Base-by-base conservation (phyloP, 495 filamentous ascomycete genomes). In the Trichoderma orchidacearum region DNA sequence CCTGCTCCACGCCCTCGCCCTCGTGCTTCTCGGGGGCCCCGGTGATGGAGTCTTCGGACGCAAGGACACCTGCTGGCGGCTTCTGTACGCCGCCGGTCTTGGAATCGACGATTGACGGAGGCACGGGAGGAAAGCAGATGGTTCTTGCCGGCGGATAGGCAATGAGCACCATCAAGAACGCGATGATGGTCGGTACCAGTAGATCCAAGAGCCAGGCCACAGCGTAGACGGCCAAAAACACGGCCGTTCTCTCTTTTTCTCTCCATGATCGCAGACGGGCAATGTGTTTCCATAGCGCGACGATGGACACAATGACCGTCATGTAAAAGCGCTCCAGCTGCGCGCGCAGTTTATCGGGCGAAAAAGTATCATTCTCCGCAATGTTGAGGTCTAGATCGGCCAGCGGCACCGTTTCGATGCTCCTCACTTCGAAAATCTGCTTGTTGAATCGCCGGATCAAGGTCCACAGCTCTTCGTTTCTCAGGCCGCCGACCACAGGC, bases 261-360 rank as follows among this genome's bases (percentile, higher is more conserved):
- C 79, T 71, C 90, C 90, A 95, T 9, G 87, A 92, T 15, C 90
- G 79, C 23, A 95, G 66, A 5, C 89, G 73, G 1, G 77, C 84
- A 60, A 91, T 78, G 62, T 95, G 90, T 56, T 90, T 88, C 9
- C 75, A 79, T 45, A 83, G 76, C 0, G 74, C 78, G 13, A 86
- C 74, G 50, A 89, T 18, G 1, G 85, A 82, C 30, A 93, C 80
- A 3, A 86, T 73, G 1, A 94, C 81, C 0, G 87, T 89, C 74
- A 85, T 91, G 66, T 95, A 95, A 28, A 94, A 76, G 8, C 90
- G 73, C 66, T 95, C 90, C n/a, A 94, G 60, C 35, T 83, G 89
- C 18, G 81, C 81, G 17, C 90, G 77, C 59, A 95, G 68, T 64
- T 94, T 94, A 67, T 94, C 90, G 0, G 90, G 90, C 0, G 85